Evolutionary conservation across 176 grass and related monocot species (phyloP).

Genomic region (Paspalum vaginatum): DNA sequence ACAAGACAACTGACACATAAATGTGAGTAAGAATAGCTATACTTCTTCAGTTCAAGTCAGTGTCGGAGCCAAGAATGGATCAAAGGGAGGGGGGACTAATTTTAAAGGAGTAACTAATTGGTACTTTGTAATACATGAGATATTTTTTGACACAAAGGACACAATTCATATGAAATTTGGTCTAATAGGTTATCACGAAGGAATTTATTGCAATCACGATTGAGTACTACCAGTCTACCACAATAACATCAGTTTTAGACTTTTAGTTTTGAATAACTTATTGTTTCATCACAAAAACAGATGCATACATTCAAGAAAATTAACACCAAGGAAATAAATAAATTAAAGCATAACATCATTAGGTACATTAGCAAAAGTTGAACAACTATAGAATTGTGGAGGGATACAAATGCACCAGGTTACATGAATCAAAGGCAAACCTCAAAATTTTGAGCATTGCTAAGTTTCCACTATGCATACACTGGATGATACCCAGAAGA

Average conservation of each 20-base stretch:
- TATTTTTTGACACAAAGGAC: no score
- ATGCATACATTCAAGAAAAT: constrained; percentile 19
- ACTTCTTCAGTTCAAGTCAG: neutral
- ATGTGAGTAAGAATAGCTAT: neutral
- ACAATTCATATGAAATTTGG: no score
- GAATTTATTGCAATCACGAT: constrained; percentile 11
- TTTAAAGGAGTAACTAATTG: no score
- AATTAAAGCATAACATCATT: constrained; percentile 35
- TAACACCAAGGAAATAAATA: constrained; percentile 17
- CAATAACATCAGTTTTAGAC: constrained; percentile 8
- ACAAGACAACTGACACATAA: neutral
- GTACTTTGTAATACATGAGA: no score
- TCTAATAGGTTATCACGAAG: constrained; percentile 2
- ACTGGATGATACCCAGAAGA: constrained; percentile 91
- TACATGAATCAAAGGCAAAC: constrained; percentile 28
- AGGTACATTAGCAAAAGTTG: constrained; percentile 14
- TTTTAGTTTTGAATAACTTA: neutral
- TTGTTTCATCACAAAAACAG: constrained; percentile 25
- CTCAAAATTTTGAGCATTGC: constrained; percentile 6
- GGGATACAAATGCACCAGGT: constrained; percentile 32
- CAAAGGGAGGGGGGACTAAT: no score
- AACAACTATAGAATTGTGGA: constrained; percentile 8
- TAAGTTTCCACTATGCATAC: constrained; percentile 18
- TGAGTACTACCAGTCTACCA: constrained; percentile 7
- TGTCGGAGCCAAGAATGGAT: no score